A percentile compares a stretch with the other conserved stretches of the same genome.
Evolutionary conservation across 495 filamentous ascomycete species (phyloP).

Genomic region (Bacidia rubella): DNA sequence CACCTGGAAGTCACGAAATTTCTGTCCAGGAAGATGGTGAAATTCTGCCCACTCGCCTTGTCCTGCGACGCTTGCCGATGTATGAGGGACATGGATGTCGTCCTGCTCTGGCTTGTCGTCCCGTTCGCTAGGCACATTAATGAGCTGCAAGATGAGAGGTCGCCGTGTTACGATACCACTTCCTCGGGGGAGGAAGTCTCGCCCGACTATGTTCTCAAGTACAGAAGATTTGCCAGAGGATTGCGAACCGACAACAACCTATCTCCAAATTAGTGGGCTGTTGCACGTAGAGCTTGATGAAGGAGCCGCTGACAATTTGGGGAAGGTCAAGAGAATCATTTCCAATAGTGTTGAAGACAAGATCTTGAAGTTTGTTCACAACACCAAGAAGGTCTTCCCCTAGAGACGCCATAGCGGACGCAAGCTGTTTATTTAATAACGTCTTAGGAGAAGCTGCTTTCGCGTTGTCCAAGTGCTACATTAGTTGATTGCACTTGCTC

Average conservation of each 20-base stretch:
- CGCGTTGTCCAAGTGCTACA: not conserved
- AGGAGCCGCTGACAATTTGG: conserved; percentile 65
- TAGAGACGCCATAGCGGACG: conserved; percentile 45
- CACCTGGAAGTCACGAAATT: conserved; percentile 80
- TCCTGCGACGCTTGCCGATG: conserved; percentile 52
- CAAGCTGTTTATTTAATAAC: not conserved
- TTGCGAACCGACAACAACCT: conserved; percentile 98
- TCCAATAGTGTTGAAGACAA: conserved; percentile 99
- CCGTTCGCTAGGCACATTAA: conserved; percentile 83
- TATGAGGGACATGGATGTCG: conserved; percentile 54
- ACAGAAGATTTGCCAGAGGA: conserved; percentile 99
- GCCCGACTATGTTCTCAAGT: conserved; percentile 94
- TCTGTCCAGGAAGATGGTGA: conserved; percentile 77
- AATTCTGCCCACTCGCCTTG: conserved; percentile 94
- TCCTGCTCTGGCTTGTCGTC: conserved; percentile 51
- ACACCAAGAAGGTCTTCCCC: conserved; percentile 85
- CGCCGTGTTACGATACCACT: conserved; percentile 92
- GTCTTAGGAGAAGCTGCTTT: not conserved
- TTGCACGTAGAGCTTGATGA: conserved; percentile 1
- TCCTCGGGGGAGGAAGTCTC: conserved; percentile 92
- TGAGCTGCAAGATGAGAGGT: conserved; percentile 91
- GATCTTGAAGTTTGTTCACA: conserved; percentile 93
- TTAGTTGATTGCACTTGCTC: no score
- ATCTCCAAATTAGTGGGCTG: conserved; percentile 8
- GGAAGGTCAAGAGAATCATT: conserved; percentile 95